Evolutionary conservation across 225 moss, liverwort and hornwort genomes (phyloP).

Genomic region (Bryoerythrophyllum caledonicum): DNA sequence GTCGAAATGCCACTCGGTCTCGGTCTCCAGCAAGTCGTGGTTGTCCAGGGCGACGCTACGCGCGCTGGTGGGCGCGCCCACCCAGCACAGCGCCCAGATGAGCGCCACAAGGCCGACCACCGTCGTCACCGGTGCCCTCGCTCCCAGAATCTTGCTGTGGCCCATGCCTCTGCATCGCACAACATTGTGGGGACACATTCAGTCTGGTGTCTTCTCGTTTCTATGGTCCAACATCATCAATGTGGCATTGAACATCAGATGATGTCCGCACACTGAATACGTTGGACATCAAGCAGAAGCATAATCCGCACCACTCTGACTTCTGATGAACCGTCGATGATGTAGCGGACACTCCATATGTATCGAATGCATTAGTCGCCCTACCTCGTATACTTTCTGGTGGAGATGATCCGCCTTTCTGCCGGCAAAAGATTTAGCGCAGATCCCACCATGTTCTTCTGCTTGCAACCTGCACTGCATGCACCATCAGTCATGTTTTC

Average conservation of each 20-base stretch:
- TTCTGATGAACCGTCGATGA: background rate
- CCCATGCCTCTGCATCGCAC: background rate
- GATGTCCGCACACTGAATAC: background rate
- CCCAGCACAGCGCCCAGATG: conserved; percentile 36
- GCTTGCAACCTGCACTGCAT: conserved; percentile 22
- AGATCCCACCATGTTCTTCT: conserved; percentile 28
- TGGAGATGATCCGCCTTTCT: background rate
- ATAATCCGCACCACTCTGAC: background rate
- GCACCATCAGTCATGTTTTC: conserved; percentile 7
- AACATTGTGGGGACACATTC: background rate
- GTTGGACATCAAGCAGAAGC: background rate
- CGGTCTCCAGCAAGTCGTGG: conserved; percentile 35
- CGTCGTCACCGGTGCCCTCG: conserved; percentile 2
- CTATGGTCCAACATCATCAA: background rate
- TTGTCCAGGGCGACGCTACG: conserved; percentile 16
- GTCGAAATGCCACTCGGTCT: conserved; percentile 33
- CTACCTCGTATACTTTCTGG: conserved; percentile 14
- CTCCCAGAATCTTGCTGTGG: background rate
- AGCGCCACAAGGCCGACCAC: conserved; percentile 26
- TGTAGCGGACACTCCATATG: background rate
- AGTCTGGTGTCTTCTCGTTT: background rate
- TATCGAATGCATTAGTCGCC: background rate
- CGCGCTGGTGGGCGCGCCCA: conserved; percentile 28
- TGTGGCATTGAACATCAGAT: no score
- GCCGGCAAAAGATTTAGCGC: conserved; percentile 7